Evolutionary conservation across 805 yeast genomes (phyloP).

Genomic region (Lipomyces oligophaga): DNA sequence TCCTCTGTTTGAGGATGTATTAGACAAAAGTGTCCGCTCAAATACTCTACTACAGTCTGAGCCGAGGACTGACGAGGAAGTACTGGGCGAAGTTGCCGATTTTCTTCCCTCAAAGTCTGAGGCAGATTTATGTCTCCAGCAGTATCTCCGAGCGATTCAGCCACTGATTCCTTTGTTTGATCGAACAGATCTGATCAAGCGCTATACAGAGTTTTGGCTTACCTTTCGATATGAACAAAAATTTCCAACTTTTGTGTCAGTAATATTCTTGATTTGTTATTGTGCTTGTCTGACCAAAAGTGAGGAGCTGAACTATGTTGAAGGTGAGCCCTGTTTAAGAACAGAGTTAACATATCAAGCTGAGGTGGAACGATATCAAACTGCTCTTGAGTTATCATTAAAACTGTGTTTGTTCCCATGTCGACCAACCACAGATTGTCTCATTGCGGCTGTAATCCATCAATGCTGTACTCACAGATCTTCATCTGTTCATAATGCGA

Average conservation of each 20-base stretch:
- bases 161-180: conserved; percentile 20
- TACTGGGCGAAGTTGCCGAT: conserved; percentile 4
- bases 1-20: conserved; percentile 1
- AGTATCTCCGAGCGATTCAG: conserved; percentile 14
- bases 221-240: not conserved
- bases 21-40: conserved; percentile 1
- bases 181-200: conserved; percentile 4
- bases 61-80: conserved; percentile 6
- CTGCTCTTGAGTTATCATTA: conserved; percentile 12
- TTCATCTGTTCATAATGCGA: conserved; percentile 7
- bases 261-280: conserved; percentile 11
- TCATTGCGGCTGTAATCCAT: conserved; percentile 11
- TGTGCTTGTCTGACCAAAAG: conserved; percentile 11
- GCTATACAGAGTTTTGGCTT: conserved; percentile 15
- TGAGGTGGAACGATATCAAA: conserved; percentile 3
- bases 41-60: not conserved
- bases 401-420: conserved; percentile 13
- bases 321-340: conserved; percentile 1
- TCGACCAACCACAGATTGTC: conserved; percentile 13
- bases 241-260: conserved; percentile 8
- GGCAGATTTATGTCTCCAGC: conserved; percentile 9
- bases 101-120: conserved; percentile 12
- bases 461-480: conserved; percentile 11
- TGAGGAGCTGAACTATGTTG: conserved; percentile 10
- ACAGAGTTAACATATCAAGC: conserved; percentile 1